Evolutionary conservation across 2,329 filamentous ascomycete species (phyloP), one percentile per base, ranked within the genome.

Genomic region (Cytospora chrysosperma): DNA sequence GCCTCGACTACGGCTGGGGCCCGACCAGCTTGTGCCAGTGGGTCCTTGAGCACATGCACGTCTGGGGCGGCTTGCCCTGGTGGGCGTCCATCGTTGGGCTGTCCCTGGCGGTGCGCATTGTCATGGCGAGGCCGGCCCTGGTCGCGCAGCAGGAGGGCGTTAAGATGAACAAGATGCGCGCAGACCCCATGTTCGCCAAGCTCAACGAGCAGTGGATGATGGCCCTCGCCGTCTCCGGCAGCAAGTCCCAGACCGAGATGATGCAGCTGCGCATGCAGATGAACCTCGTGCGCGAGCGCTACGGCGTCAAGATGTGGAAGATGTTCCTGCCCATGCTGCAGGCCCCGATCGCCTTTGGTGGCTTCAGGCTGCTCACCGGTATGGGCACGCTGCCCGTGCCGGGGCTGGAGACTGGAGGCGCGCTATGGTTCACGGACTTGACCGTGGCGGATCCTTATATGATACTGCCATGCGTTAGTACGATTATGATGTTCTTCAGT

Each of bases 1-100:
- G 95, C 4, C 79, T 99, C 26, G 91, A 98, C 70, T 98, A 89
- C 71, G 93, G 94, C 72, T 93, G 81, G 79, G 94, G 94, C 19
- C 86, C 91, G 6, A 91, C 93, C 0, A 78, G 88, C 4, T 68
- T 86, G 19, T 87, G 95, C 75, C 83, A 97, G 77, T 93, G 84
- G 82, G 26, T 85, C 3, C 78, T 98, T 13, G 95, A 99, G 79
- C 87, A 94, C 73, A 73, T 96, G 49, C 92, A 99, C 76, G 81
- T 97, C 66, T 88, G 83, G 69, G 78, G 75, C 1, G 92, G 89
- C 40, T 76, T 92, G 61, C 91, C 92, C 15, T 98, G 95, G 95
- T 93, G 91, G 82, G 87, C 80, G 1, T 86, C 90, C 65, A 90
- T 97, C 70, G 75, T 88, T 52, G 75, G 82, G 5, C 84, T 88